These are phyloP conservation scores for Stephania yunnanensis DNA, from an alignment of 164 flowering plant species.

Conservation along the genomic window DNA sequence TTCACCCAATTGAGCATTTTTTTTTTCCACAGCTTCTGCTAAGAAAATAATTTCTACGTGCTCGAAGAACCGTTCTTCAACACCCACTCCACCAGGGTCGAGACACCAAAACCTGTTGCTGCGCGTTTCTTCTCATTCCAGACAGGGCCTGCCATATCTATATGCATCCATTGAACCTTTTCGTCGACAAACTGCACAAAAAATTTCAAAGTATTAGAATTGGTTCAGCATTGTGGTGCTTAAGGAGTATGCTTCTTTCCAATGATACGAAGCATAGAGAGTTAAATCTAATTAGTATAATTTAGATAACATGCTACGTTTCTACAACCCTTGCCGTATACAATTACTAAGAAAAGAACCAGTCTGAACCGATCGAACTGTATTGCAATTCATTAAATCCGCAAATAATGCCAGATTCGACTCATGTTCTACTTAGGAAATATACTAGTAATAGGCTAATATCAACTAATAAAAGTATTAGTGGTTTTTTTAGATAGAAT, in stretches of 20 bases:
- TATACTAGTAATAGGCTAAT: background rate
- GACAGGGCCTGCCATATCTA: constrained; percentile 96
- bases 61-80: constrained; percentile 53
- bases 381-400: too few species aligned
- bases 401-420: too few species aligned
- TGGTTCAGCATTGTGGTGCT: background rate
- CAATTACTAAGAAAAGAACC: too few species aligned
- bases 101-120: constrained; percentile 82
- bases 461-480: background rate
- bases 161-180: constrained; percentile 94
- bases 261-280: background rate
- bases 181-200: constrained; percentile 81
- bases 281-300: background rate
- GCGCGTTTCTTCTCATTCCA: constrained; percentile 72
- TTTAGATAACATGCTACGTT: background rate
- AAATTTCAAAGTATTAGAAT: background rate
- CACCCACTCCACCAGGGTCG: constrained; percentile 94
- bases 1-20: background rate
- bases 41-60: background rate
- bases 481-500: background rate
- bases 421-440: background rate
- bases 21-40: background rate
- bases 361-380: too few species aligned
- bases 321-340: too few species aligned
- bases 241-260: background rate